Base-by-base conservation (phyloP, 352 stramenopile species). In the Pilasporangium apinafurcum region DNA sequence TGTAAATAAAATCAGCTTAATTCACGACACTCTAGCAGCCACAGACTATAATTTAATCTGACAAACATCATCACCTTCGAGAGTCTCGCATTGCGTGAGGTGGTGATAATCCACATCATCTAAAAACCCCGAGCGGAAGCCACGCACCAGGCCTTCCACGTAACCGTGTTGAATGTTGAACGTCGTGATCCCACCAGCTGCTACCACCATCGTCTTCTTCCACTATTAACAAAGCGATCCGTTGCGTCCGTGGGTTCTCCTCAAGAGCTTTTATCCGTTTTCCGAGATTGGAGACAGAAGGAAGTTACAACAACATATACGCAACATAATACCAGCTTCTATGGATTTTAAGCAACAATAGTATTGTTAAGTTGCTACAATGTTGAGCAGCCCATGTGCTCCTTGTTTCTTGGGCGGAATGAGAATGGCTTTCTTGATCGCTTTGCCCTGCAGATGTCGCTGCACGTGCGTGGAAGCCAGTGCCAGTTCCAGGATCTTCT, bases 121-220 rank as follows among this genome's bases (percentile, higher is more conserved):
- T 34, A 95, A 61, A 49, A 93, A 94, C 31, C 80, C 82, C 20
- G 72, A 92, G 55, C 96, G 87, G 71, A 98, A 98, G 42, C 97
- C 97, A 38, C 96, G 92, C 51, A 99, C 84, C 38, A 99, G 71
- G 8, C 91, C 95, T 62, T 99, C 97, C 28, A 96, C 65, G 69
- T 98, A 98, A 41, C 95, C 96, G 78, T 99, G 91, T 53, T 98
- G 82, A 52, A 98, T 96, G 72, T 99, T 99, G 71, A 98, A 99
- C 28, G 81, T 96, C 47, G 78, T 65, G 59, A 99, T 90, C 49
- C 90, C 82, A 25, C 95, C 95, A 33, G 92, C 75, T n/a, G 68
- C 37, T 27, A 69, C 47, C 37, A 83, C 69, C 70, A 83, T 84
- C 16, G 47, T 51, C 9, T 46, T 31, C 16, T 41, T 24, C 25